Percentiles rank a stretch among this genome's conserved stretches.
Conservation (phyloP, 1,284 basidiomycete genomes). For the Pseudozyma pruni region DNA sequence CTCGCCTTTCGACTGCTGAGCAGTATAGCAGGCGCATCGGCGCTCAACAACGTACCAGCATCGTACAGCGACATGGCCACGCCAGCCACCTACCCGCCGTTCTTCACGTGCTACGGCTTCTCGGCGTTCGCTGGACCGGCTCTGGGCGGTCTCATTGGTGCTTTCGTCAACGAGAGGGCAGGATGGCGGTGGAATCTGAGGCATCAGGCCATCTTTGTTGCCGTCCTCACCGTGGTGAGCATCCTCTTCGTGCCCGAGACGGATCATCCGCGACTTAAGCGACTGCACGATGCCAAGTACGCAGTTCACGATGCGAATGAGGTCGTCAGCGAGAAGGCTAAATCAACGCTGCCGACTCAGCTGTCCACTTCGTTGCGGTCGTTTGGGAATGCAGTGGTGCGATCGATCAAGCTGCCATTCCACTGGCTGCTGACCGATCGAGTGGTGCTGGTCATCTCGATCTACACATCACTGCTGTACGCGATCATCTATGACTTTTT, state of each 20-base stretch:
- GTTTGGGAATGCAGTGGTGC: slow-evolving; percentile 2
- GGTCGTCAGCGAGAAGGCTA: not conserved
- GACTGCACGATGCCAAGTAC: slow-evolving; percentile 30
- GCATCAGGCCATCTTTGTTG: slow-evolving; percentile 50
- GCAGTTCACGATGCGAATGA: not conserved
- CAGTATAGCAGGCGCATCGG: slow-evolving; percentile 48
- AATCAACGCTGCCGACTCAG: not conserved
- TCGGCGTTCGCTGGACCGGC: slow-evolving; percentile 39
- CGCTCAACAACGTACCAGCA: slow-evolving; percentile 49
- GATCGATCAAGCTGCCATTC: slow-evolving; percentile 32
- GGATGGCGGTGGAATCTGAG: slow-evolving; percentile 49
- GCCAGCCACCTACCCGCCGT: slow-evolving; percentile 16
- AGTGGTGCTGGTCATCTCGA: slow-evolving; percentile 40
- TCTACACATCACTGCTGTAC: slow-evolving; percentile 46
- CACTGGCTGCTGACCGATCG: slow-evolving; percentile 37
- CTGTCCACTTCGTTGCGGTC: slow-evolving; percentile 4
- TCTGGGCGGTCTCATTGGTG: slow-evolving; percentile 31
- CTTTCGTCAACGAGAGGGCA: slow-evolving; percentile 41
- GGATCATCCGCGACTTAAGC: slow-evolving; percentile 28
- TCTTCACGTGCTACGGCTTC: slow-evolving; percentile 41
- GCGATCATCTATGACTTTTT: slow-evolving; percentile 52
- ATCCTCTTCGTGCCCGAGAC: slow-evolving; percentile 49
- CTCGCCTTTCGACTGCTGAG: slow-evolving; percentile 63
- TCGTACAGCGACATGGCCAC: slow-evolving; percentile 39
- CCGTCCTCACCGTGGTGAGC: slow-evolving; percentile 23